Base-by-base conservation (phyloP, 192 early-diverging fungal species). In the Backusella morwellensis region DNA sequence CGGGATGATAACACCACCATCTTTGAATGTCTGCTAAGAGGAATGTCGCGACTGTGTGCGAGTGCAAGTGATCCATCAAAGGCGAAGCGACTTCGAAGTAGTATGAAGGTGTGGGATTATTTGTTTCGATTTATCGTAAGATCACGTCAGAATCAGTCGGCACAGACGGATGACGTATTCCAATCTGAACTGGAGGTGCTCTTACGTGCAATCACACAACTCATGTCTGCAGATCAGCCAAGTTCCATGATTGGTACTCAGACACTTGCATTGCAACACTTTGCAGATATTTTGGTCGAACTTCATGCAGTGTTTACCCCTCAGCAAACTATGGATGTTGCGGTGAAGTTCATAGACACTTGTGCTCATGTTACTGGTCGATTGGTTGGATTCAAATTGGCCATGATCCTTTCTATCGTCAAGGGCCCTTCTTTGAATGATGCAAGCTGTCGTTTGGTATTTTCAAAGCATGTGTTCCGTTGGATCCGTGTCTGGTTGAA, bases 31-130 rank as follows among this genome's bases (percentile, higher is more conserved):
- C 71, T 91, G 19, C 68, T 92, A 35, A 79, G 81, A 15, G 78
- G 80, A 35, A 66, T 84, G 66, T 74, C 76, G 38, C 74, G 78
- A 68, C 54, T 86, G 14, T 80, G 75, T 26, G 42, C 70, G 0
- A 59, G 84, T 66, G 78, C 85, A 3, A 75, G 79, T 6, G 81
- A 82, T 68, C 52, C 73, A 2, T 73, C 68, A 5, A 83, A 75
- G 19, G 84, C 80, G 15, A 81, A 85, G 73, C 78, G 84, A 71
- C 74, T 92, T 59, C 80, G 91, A 35, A 86, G 78, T 35, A 80
- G 84, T 17, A 84, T 93, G 69, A 90, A 88, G 76, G 90, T 92
- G 6, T 92, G 89, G 87, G 80, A 87, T 50, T 88, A 89, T 68
- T 63, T 91, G 29, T 86, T 90, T 71, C 81, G 85, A 36, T 86